Conservation (phyloP, 768 basidiomycete species). For the Suillus occidentalis region DNA sequence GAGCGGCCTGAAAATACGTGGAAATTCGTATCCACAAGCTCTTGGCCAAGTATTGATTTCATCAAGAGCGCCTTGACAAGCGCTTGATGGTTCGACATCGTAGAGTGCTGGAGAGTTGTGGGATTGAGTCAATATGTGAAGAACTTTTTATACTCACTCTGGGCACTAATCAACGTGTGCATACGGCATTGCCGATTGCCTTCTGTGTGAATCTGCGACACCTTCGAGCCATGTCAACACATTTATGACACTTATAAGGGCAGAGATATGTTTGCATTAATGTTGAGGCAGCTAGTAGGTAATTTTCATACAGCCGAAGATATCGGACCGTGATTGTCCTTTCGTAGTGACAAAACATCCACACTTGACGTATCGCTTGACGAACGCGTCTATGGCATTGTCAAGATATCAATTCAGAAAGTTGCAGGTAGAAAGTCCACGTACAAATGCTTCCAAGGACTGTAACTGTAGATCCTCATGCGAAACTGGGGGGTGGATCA, state of each 20-base stretch:
- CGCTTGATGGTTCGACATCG: constrained; percentile 11
- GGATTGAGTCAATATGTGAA: background rate
- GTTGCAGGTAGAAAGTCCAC: background rate
- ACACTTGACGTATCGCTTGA: background rate
- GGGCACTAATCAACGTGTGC: no score
- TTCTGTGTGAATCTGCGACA: background rate
- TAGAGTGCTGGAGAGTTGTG: background rate
- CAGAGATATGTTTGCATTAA: background rate
- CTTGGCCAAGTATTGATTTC: constrained; percentile 27
- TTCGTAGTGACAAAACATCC: background rate
- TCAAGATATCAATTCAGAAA: background rate
- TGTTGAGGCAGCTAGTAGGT: background rate
- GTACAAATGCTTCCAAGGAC: background rate
- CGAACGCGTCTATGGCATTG: background rate
- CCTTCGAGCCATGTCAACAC: background rate
- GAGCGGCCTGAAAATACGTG: no score
- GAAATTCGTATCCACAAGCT: no score
- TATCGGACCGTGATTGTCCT: background rate
- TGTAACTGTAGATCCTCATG: background rate
- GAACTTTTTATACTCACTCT: no score
- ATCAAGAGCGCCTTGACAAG: constrained; percentile 21
- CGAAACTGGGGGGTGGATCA: background rate
- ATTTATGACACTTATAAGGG: background rate
- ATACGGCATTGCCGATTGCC: background rate
- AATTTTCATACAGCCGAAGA: background rate